These are phyloP conservation scores for Botryosphaeria agaves DNA, from an alignment of 2,329 filamentous ascomycete genomes.

Conservation along the genomic window DNA sequence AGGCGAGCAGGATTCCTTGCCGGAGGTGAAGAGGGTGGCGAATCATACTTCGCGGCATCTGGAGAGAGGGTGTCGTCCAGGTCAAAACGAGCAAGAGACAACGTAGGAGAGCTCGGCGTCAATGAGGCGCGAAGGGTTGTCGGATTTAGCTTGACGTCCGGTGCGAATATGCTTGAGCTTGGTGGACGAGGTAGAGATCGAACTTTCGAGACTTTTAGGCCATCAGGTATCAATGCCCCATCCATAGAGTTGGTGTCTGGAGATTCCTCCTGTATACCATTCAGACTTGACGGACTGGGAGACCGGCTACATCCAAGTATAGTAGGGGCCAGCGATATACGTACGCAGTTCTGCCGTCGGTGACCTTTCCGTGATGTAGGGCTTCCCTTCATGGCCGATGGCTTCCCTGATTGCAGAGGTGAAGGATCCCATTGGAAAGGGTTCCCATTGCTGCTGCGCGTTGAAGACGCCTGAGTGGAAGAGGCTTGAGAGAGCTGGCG, in stretches of 20 bases:
- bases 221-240: too few species aligned
- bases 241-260: too few species aligned
- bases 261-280: constrained; percentile 21
- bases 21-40: constrained; percentile 1
- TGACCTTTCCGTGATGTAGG: constrained; percentile 26
- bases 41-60: constrained; percentile 2
- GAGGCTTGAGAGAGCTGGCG: constrained; percentile 22
- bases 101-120: constrained; percentile 21
- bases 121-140: constrained; percentile 19
- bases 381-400: constrained; percentile 26
- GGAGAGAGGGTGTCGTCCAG: constrained; percentile 2
- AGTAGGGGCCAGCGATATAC: constrained; percentile 25
- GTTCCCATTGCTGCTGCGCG: constrained; percentile 26
- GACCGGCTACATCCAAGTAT: constrained; percentile 21
- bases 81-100: constrained; percentile 18
- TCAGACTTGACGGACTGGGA: constrained; percentile 16
- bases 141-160: constrained; percentile 16
- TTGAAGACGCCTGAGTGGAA: constrained; percentile 15
- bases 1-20: constrained; percentile 8
- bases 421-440: constrained; percentile 27
- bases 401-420: constrained; percentile 18
- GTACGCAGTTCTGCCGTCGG: constrained; percentile 25
- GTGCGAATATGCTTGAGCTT: constrained; percentile 14
- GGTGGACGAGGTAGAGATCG: constrained; percentile 11
- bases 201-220: too few species aligned